phyloP scores from a whole-genome alignment of 495 filamentous ascomycete genomes.

The Mytilinidion resinicola region DNA sequence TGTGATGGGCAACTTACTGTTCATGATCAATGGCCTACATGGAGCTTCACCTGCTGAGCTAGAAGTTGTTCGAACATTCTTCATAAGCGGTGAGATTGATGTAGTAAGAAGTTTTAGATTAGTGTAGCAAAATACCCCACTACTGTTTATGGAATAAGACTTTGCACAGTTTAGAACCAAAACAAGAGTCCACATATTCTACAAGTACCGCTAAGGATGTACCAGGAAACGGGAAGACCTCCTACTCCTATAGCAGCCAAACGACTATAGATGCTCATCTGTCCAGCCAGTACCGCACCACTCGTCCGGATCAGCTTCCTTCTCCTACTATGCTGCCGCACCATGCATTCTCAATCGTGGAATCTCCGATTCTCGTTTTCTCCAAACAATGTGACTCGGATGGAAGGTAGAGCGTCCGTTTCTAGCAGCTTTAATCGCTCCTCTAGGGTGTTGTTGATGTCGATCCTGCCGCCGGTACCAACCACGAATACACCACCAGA shows the following conservation, averaged over 20 bases:
- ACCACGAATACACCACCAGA: constrained; percentile 77
- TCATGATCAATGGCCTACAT: too few relatives aligned
- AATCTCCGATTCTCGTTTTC: constrained; percentile 90
- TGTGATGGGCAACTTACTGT: too few relatives aligned
- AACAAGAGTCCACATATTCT: background rate
- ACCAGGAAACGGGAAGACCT: background rate
- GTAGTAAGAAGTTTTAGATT: too few relatives aligned
- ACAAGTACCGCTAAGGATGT: background rate
- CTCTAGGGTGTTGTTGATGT: constrained; percentile 97
- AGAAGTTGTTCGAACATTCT: too few relatives aligned
- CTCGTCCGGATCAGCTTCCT: background rate
- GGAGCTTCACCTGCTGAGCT: too few relatives aligned
- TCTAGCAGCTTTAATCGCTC: constrained; percentile 80
- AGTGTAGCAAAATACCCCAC: too few relatives aligned
- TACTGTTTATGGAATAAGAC: too few relatives aligned
- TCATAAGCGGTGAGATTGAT: too few relatives aligned
- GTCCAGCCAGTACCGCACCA: background rate
- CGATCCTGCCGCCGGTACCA: constrained; percentile 84
- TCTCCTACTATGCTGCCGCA: background rate
- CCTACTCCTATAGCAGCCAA: background rate
- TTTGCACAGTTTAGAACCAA: background rate
- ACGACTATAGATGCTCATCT: background rate
- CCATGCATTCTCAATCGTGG: constrained; percentile 58
- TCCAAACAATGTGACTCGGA: constrained; percentile 82
- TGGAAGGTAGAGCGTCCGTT: constrained; percentile 73